phyloP scores from a whole-genome alignment of 1,139 yeast species.

The Taiozyma sp. region DNA sequence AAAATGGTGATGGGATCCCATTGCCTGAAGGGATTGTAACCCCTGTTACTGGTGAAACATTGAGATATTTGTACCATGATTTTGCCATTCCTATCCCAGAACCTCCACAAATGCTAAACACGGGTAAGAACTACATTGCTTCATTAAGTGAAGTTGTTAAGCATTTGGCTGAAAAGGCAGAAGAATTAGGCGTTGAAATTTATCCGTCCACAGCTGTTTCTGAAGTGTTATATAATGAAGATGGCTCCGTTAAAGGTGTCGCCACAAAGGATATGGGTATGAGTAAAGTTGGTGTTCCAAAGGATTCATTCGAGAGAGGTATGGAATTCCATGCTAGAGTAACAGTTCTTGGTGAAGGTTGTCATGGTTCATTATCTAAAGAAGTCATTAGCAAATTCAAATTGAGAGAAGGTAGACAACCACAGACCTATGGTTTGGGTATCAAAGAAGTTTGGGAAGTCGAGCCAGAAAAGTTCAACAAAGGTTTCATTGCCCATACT shows the following conservation, averaged over 20 bases:
- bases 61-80: slow-evolving; percentile 61
- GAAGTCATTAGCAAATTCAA: slow-evolving; percentile 65
- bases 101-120: slow-evolving; percentile 86
- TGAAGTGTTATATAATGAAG: slow-evolving; percentile 63
- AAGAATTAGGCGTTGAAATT: slow-evolving; percentile 87
- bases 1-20: slow-evolving; percentile 59
- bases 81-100: slow-evolving; percentile 73
- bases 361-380: slow-evolving; percentile 91
- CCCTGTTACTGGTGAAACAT: slow-evolving; percentile 60
- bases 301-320: slow-evolving; percentile 82
- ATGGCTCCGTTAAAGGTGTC: slow-evolving; percentile 73
- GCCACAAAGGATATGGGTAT: slow-evolving; percentile 94
- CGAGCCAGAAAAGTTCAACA: slow-evolving; percentile 71
- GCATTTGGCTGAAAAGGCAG: slow-evolving; percentile 84
- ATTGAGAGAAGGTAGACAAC: slow-evolving; percentile 59
- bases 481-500: slow-evolving; percentile 83
- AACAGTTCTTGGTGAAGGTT: slow-evolving; percentile 92
- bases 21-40: slow-evolving; percentile 75
- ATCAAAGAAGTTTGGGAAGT: slow-evolving; percentile 98
- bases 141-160: slow-evolving; percentile 79
- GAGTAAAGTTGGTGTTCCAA: slow-evolving; percentile 68
- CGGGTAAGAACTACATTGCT: slow-evolving; percentile 78
- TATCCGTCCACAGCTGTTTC: slow-evolving; percentile 92
- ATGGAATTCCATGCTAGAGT: slow-evolving; percentile 92
- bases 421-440: slow-evolving; percentile 94